A percentile compares a stretch with the other conserved stretches of the same genome.
Evolutionary conservation across 345 rosid species (phyloP).

Genomic region (Bruguiera parviflora): DNA sequence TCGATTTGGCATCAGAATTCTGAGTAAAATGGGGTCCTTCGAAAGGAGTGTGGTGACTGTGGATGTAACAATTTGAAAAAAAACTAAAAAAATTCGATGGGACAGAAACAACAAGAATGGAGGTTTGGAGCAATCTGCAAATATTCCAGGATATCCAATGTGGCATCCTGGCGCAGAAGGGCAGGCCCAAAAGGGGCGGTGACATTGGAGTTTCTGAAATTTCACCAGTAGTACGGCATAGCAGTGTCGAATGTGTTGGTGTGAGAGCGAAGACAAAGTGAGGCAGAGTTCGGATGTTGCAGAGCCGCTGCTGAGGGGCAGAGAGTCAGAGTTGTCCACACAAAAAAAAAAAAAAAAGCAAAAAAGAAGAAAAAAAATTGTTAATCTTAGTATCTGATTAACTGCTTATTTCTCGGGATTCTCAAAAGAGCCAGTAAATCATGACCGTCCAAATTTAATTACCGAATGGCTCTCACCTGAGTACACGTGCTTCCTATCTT

Average conservation of each 20-base stretch:
- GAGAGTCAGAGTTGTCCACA: neutral
- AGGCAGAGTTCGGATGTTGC: slow-evolving; percentile 38
- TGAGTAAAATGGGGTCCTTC: too few species aligned
- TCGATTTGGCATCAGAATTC: too few species aligned
- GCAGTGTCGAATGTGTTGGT: neutral
- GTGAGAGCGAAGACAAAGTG: slow-evolving; percentile 23
- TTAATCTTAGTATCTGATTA: slow-evolving; percentile 6
- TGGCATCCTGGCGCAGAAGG: too few species aligned
- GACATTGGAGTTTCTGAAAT: neutral
- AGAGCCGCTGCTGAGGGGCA: too few species aligned
- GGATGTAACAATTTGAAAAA: too few species aligned
- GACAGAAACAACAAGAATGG: too few species aligned
- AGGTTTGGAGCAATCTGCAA: too few species aligned
- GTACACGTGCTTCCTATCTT: slow-evolving; percentile 50
- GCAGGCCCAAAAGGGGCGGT: too few species aligned
- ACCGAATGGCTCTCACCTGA: slow-evolving; percentile 35
- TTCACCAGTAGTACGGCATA: neutral
- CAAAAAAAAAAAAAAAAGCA: neutral
- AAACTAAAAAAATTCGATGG: too few species aligned
- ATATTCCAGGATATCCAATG: too few species aligned
- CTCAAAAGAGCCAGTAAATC: slow-evolving; percentile 26
- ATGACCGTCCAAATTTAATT: slow-evolving; percentile 39
- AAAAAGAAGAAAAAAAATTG: too few species aligned
- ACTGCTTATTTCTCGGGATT: slow-evolving; percentile 34
- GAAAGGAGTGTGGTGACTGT: too few species aligned